Percentiles rank a stretch among this genome's conserved stretches.
Evolutionary conservation across 2,329 filamentous ascomycete genomes (phyloP).

Genomic region (Fusarium penzigii): DNA sequence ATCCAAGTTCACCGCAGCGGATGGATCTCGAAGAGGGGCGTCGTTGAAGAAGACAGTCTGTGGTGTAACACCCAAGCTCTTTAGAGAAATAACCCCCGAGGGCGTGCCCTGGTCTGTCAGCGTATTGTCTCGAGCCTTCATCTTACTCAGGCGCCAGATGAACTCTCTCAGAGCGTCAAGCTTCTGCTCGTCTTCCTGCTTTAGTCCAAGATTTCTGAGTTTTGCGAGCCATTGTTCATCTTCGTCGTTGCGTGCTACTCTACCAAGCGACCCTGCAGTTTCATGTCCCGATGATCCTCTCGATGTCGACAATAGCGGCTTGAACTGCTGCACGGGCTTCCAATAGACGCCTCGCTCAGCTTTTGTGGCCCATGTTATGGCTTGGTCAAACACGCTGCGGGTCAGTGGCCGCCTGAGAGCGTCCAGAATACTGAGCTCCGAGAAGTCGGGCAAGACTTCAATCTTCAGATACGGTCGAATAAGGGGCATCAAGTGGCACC

Average conservation of each 20-base stretch:
- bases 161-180: conserved; percentile 84
- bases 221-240: conserved; percentile 92
- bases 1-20: conserved; percentile 33
- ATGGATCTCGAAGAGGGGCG: conserved; percentile 52
- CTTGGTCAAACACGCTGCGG: conserved; percentile 79
- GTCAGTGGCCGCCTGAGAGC: conserved; percentile 80
- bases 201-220: conserved; percentile 80
- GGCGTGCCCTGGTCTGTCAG: conserved; percentile 36
- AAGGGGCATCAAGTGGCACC: conserved; percentile 80
- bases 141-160: conserved; percentile 80
- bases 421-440: conserved; percentile 75
- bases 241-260: conserved; percentile 78
- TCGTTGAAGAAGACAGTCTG: conserved; percentile 95
- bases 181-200: conserved; percentile 84
- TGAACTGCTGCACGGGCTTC: conserved; percentile 72
- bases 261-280: conserved; percentile 58
- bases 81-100: conserved; percentile 64
- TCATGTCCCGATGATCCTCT: conserved; percentile 54
- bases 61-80: conserved; percentile 73
- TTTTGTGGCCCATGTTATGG: conserved; percentile 82
- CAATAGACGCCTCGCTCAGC: conserved; percentile 84
- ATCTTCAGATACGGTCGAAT: conserved; percentile 81
- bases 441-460: conserved; percentile 63
- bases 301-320: conserved; percentile 63
- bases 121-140: conserved; percentile 59